Evolutionary conservation across 1,284 basidiomycete genomes (phyloP).

Genomic region (Trametes polyzona): DNA sequence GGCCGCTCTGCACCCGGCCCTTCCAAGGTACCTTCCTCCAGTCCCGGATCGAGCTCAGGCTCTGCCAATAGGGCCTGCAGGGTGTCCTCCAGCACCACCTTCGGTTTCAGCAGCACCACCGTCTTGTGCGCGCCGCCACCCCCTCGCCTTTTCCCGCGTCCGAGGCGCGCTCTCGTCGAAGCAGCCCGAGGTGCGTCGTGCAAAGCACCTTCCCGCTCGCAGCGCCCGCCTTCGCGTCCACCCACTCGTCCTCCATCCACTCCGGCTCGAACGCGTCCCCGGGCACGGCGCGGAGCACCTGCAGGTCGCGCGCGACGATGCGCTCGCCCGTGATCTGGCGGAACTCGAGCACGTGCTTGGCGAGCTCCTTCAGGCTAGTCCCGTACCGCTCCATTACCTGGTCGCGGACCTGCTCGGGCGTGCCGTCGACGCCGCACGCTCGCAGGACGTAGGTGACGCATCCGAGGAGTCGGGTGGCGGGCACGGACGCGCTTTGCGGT

Average conservation of each 20-base stretch:
- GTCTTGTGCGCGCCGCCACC: slow-evolving; percentile 14
- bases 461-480: slow-evolving; percentile 41
- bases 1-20: no score
- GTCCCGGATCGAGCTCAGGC: background rate
- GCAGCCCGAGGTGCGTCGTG: slow-evolving; percentile 14
- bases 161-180: background rate
- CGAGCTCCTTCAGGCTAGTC: slow-evolving; percentile 44
- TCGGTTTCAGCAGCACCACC: slow-evolving; percentile 37
- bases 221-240: background rate
- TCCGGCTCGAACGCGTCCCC: slow-evolving; percentile 41
- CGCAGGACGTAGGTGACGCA: slow-evolving; percentile 49
- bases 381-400: slow-evolving; percentile 26
- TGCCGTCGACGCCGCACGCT: slow-evolving; percentile 41
- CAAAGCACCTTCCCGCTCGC: background rate
- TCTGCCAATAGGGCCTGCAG: slow-evolving; percentile 7
- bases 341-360: slow-evolving; percentile 46
- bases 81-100: slow-evolving; percentile 33
- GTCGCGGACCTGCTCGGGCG: slow-evolving; percentile 27
- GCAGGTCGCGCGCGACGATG: slow-evolving; percentile 44
- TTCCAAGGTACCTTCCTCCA: background rate
- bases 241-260: slow-evolving; percentile 49
- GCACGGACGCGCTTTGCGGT: slow-evolving; percentile 37
- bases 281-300: slow-evolving; percentile 39
- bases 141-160: slow-evolving; percentile 12
- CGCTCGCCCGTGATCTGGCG: slow-evolving; percentile 56